Evolutionary conservation across 345 rosid species (phyloP), one percentile per base, ranked within the genome.

Genomic region (Durio zibethinus): DNA sequence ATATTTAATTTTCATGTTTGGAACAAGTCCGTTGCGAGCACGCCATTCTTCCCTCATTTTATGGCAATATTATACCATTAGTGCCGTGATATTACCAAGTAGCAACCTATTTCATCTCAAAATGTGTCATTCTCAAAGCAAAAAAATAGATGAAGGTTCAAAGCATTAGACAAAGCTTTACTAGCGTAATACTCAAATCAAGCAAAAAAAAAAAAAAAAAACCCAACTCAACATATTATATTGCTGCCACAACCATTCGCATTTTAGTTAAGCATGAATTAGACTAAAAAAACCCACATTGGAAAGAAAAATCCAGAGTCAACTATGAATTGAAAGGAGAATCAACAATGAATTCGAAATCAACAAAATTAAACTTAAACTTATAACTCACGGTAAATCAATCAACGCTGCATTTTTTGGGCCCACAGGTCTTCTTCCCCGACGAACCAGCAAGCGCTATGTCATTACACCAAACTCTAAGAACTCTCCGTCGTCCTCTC

Each of bases 351-450:
- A n/a, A n/a, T n/a, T n/a, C 27, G 16, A 50, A 50, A 16, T n/a
- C 7, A 53, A 11, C 59, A n/a, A 2, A 53, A 60, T 23, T 27
- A 21, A 72, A 11, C 3, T 43, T 4, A 6, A 59, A 53, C n/a
- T n/a, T n/a, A n/a, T n/a, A 77, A 33, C 80, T 77, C 74, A 68
- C 74, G 23, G 72, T 40, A 38, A 68, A 27, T 67, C 38, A 68
- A 54, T 29, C 54, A 43, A 75, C 69, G 11, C 43, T 40, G 80
- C 80, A 77, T 18, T 38, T 42, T 42, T 29, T 68, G 15, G 75
- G 35, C 20, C 74, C 88, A 25, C 90, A 91, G 29, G 78, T 57
- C 86, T 90, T 79, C 85, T 86, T 89, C 85, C 93, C 97, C 1
- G 94, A 83, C 15, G 82, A 81, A 38, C 84, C 82, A 77, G 36